phyloP scores from a whole-genome alignment of 2,329 filamentous ascomycete species.

The Pleomassaria siparia region DNA sequence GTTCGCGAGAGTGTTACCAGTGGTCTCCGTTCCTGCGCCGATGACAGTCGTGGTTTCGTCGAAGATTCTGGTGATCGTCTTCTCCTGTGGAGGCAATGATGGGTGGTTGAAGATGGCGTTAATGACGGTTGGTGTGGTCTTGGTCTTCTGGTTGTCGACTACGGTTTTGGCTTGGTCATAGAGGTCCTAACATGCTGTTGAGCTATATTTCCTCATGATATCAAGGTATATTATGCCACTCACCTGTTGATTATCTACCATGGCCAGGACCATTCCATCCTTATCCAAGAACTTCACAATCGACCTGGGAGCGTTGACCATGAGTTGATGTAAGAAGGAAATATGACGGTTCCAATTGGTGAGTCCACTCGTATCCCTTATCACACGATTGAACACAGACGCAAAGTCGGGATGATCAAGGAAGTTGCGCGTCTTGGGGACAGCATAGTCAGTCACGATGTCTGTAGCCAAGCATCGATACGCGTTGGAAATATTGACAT shows the following conservation, averaged over 20 bases:
- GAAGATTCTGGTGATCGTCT: slow-evolving; percentile 31
- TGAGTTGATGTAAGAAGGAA: slow-evolving; percentile 5
- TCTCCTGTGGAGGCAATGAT: slow-evolving; percentile 40
- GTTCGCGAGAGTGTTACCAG: slow-evolving; percentile 35
- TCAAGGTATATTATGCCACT: not conserved
- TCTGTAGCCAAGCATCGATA: slow-evolving; percentile 19
- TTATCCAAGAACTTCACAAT: slow-evolving; percentile 5
- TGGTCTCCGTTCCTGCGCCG: slow-evolving; percentile 45
- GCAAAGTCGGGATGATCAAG: slow-evolving; percentile 14
- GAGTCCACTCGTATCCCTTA: slow-evolving; percentile 6
- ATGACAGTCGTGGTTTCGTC: slow-evolving; percentile 38
- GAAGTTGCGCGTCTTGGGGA: slow-evolving; percentile 10
- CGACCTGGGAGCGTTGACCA: slow-evolving; percentile 4
- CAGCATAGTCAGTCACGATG: slow-evolving; percentile 13
- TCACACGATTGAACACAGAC: slow-evolving; percentile 3
- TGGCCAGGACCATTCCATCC: slow-evolving; percentile 1
- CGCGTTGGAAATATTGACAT: slow-evolving; percentile 11
- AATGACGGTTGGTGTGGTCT: slow-evolving; percentile 32
- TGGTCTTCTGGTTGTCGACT: slow-evolving; percentile 3
- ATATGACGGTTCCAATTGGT: slow-evolving; percentile 15
- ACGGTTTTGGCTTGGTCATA: slow-evolving; percentile 9
- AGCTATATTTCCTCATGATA: not conserved
- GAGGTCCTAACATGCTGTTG: slow-evolving; percentile 9
- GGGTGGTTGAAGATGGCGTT: slow-evolving; percentile 30
- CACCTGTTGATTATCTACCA: slow-evolving; percentile 12